A percentile compares a stretch with the other conserved stretches of the same genome.
phyloP scores from a whole-genome alignment of 73 alveolate species.

The Stentor roeselii region DNA sequence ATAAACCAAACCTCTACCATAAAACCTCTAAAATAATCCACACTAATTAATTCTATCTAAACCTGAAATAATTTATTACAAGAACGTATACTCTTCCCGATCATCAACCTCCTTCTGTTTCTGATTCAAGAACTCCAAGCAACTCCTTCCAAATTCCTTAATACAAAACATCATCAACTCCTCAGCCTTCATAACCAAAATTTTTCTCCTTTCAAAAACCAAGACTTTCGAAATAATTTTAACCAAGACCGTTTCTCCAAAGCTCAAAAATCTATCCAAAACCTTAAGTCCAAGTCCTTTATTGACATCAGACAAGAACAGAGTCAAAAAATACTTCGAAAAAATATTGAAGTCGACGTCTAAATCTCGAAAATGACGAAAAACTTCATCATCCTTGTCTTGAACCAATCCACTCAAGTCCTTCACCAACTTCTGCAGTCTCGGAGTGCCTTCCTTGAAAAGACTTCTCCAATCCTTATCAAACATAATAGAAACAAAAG shows the following conservation, averaged over 20 bases:
- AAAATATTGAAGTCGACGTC: background rate
- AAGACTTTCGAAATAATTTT: background rate
- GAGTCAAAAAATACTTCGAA: background rate
- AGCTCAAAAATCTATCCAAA: background rate
- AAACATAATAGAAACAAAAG: slow-evolving; percentile 34
- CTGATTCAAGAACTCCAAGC: too few relatives aligned
- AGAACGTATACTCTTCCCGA: too few relatives aligned
- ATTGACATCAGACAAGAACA: background rate
- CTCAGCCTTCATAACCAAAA: background rate
- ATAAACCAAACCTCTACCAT: too few relatives aligned
- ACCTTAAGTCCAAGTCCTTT: background rate
- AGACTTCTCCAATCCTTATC: slow-evolving; percentile 25
- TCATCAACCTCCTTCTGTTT: too few relatives aligned
- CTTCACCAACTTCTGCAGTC: background rate
- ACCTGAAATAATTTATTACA: too few relatives aligned
- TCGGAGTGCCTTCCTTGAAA: slow-evolving; percentile 22
- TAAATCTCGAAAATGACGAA: background rate
- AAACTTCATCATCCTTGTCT: background rate
- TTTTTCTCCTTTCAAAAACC: slow-evolving; percentile 21
- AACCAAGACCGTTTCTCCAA: background rate
- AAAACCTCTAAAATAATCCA: too few relatives aligned
- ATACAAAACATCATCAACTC: slow-evolving; percentile 11
- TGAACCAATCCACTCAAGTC: background rate
- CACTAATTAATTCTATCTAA: too few relatives aligned
- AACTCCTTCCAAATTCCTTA: background rate